Base-by-base conservation (phyloP, 305 asterid species). In the Rubia tinctorum region DNA sequence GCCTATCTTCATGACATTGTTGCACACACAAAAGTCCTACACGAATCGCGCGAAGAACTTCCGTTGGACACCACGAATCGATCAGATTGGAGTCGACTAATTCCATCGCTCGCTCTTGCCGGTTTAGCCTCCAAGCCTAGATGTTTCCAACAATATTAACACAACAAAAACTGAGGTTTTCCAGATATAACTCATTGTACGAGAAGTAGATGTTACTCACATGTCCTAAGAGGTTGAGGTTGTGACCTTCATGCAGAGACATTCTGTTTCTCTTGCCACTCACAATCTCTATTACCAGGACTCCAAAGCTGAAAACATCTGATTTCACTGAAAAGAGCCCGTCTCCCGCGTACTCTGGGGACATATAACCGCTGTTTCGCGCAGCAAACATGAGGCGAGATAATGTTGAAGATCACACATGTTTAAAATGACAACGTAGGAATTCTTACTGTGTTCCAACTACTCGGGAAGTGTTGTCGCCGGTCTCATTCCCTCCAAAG, bases 361-460 rank as follows among this genome's bases (percentile, higher is more conserved):
- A 78, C 83, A 83, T 80, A 17, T 80, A 80, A 7, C 82, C 84
- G 8, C 84, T 80, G 81, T 51, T 42, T 53, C 59, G 0, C 42
- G 8, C 42, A 39, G 42, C 42, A 39, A 39, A 39, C 42, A 39
- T 39, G 42, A 39, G 42, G 42, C 42, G 0, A 0, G 42, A 39
- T 39, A 6, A 39, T 6, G 42, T 39, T 39, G 0, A 39, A 39
- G 42, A 39, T 39, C 53, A 47, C 5, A 47, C 12, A 47, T 22
- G 55, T 39, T 39, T 39, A 39, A 39, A 39, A 39, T 39, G 42
- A 39, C 23, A 13, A 11, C 17, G 12, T 2, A 30, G 2, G 22
- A 7, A 7, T 56, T 72, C 87, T 81, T 85, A 84, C 91, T 76
- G 80, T 72, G 91, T 86, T 77, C 91, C 89, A 4, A 88, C 80